Evolutionary conservation across 1,139 yeast species (phyloP), one percentile per base, ranked within the genome.

Genomic region (Sugiyamaella pinicola): DNA sequence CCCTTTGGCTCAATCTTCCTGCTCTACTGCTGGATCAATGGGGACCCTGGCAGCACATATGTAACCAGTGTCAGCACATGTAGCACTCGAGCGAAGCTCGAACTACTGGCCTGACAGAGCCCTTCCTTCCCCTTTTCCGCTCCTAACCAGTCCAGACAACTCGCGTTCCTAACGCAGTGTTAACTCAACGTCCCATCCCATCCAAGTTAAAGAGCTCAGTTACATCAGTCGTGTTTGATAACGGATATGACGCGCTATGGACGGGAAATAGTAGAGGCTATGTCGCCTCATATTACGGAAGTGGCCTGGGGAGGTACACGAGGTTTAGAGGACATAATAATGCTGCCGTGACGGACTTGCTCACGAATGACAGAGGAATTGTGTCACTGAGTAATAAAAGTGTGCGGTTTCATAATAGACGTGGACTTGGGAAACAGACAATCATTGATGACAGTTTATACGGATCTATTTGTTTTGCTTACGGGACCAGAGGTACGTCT

Each of bases 211-310:
- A 33, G 21, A 42, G 40, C 18, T 18, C 40, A 29, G 59, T 68
- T 15, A 65, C 74, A 2, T 62, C 81, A n/a, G 60, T 82, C 26
- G 65, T 73, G 22, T 90, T 90, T 68, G 98, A 93, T 69, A 78
- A 78, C 45, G 72, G 78, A 19, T 81, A 84, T 55, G 93, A 90
- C 62, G 73, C 91, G 43, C 67, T 91, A 2, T 93, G 98, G 98
- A 77, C 85, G 3, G 96, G 96, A n/a, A 93, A 87, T 65, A 72
- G 77, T 9, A 46, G 37, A 19, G 85, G 85, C 7, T 69, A 72
- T 50, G 67, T 80, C 12, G 71, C 79, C 0, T 77, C 83, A 0
- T 79, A 73, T 57, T 74, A 74, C 53, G 75, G 74, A 3, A 69
- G 69, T n/a, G 65, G 66, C 2, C 61, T 77, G 22, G 67, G 67